Conservation (phyloP, 2,329 filamentous ascomycete species). For the Exophiala phaeomuriformis region DNA sequence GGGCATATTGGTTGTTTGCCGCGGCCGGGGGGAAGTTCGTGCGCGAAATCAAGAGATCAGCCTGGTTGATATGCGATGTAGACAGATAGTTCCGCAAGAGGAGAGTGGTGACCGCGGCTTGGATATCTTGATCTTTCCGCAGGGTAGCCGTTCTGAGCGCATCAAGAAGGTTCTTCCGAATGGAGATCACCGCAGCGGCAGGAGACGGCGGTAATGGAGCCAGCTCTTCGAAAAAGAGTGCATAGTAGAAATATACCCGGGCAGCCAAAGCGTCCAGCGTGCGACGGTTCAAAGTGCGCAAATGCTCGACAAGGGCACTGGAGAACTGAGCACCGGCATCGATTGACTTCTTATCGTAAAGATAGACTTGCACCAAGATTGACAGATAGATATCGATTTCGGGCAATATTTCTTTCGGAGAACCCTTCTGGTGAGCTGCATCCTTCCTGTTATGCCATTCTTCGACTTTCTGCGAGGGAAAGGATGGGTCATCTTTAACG, state of each 20-base stretch:
- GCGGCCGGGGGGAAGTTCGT: slow-evolving; percentile 91
- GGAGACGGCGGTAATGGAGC: slow-evolving; percentile 81
- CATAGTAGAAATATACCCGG: slow-evolving; percentile 97
- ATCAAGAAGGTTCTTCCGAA: slow-evolving; percentile 76
- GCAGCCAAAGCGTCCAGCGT: slow-evolving; percentile 90
- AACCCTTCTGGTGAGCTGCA: slow-evolving; percentile 56
- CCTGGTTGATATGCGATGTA: slow-evolving; percentile 93
- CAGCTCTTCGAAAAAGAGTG: slow-evolving; percentile 87
- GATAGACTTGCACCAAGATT: slow-evolving; percentile 76
- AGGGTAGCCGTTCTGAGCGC: slow-evolving; percentile 92
- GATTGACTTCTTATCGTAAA: slow-evolving; percentile 77
- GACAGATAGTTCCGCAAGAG: slow-evolving; percentile 92
- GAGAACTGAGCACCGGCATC: slow-evolving; percentile 80
- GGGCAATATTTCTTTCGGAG: slow-evolving; percentile 66
- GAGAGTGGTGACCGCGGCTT: slow-evolving; percentile 89
- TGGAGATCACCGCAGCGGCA: slow-evolving; percentile 75
- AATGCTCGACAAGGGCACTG: slow-evolving; percentile 69
- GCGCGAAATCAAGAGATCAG: slow-evolving; percentile 89
- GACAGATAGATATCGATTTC: slow-evolving; percentile 86
- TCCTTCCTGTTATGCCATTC: slow-evolving; percentile 63
- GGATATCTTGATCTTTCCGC: slow-evolving; percentile 94
- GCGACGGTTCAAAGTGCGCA: slow-evolving; percentile 83
- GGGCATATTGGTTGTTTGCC: slow-evolving; percentile 94
- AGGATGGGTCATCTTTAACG: slow-evolving; percentile 55
- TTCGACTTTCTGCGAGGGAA: slow-evolving; percentile 50